These are phyloP conservation scores for Penicillium coffeae DNA, from an alignment of 495 filamentous ascomycete species.

Conservation along the genomic window DNA sequence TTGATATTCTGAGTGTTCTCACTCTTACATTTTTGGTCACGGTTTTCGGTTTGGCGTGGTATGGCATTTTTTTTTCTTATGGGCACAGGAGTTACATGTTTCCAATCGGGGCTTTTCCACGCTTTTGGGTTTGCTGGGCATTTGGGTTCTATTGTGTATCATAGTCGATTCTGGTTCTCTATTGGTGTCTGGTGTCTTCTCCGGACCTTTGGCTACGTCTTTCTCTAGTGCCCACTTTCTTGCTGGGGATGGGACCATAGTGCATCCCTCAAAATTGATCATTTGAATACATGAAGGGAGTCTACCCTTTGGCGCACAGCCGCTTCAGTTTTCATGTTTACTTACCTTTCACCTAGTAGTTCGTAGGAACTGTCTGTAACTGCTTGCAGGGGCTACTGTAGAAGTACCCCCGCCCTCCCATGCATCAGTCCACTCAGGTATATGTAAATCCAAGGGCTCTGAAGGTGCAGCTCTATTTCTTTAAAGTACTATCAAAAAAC, in stretches of 20 bases:
- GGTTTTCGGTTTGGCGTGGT: conserved; percentile 4
- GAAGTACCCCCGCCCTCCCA: too few species aligned
- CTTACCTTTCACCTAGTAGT: too few species aligned
- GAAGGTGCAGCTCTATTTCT: too few species aligned
- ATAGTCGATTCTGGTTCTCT: conserved; percentile 7
- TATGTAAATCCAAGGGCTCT: too few species aligned
- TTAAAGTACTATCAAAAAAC: too few species aligned
- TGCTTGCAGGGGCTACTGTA: too few species aligned
- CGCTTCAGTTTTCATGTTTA: too few species aligned
- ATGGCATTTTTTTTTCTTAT: conserved; percentile 5
- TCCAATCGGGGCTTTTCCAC: background rate
- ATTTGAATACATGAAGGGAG: background rate
- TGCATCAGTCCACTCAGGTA: too few species aligned
- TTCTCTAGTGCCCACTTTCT: background rate
- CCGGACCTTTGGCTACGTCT: background rate
- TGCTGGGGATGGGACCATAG: background rate
- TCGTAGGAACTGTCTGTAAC: too few species aligned
- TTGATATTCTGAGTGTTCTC: conserved; percentile 3
- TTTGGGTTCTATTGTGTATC: conserved; percentile 10
- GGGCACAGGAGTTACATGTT: background rate
- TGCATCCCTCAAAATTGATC: background rate
- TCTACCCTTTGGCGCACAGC: background rate
- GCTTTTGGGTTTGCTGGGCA: conserved; percentile 7
- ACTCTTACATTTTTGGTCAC: conserved; percentile 10
- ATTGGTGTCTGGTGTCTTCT: background rate